Evolutionary conservation across 1,284 basidiomycete species (phyloP).

Genomic region (Phlebopus sp.): DNA sequence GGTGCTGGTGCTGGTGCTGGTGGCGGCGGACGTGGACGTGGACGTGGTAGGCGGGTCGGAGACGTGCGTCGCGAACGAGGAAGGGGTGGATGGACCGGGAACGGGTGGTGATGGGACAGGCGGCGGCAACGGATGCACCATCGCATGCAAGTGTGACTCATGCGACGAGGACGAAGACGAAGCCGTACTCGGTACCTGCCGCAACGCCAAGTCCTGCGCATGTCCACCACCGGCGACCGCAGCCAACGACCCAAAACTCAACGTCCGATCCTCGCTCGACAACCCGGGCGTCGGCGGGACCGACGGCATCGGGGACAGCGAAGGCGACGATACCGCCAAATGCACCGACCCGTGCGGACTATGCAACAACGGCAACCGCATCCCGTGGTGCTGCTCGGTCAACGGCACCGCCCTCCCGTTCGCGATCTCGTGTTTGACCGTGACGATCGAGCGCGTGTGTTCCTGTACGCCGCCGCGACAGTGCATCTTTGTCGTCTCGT

Average conservation of each 20-base stretch:
- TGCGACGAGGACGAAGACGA: constrained; percentile 17
- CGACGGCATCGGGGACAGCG: no score
- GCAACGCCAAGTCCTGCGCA: constrained; percentile 15
- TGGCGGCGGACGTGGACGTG: no score
- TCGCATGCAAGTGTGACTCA: constrained; percentile 6
- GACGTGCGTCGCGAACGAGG: no score
- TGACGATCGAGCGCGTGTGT: constrained; percentile 58
- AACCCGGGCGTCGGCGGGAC: constrained; percentile 14
- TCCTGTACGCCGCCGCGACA: constrained; percentile 54
- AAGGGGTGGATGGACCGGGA: not conserved
- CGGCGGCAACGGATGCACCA: not conserved
- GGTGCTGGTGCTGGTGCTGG: no score
- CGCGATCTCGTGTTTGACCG: constrained; percentile 69
- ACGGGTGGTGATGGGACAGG: not conserved
- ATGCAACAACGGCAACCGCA: constrained; percentile 29
- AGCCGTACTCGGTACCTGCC: constrained; percentile 13
- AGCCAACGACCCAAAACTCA: constrained; percentile 16
- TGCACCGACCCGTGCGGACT: constrained; percentile 11
- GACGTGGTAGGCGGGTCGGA: no score
- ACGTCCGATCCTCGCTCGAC: constrained; percentile 14
- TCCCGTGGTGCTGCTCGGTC: constrained; percentile 35
- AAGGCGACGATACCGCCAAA: constrained; percentile 15
- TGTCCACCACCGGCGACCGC: constrained; percentile 3
- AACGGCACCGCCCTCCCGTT: constrained; percentile 57
- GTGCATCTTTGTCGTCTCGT: constrained; percentile 66